phyloP scores from a whole-genome alignment of 768 basidiomycete genomes.

The Lentinula guzmanii region DNA sequence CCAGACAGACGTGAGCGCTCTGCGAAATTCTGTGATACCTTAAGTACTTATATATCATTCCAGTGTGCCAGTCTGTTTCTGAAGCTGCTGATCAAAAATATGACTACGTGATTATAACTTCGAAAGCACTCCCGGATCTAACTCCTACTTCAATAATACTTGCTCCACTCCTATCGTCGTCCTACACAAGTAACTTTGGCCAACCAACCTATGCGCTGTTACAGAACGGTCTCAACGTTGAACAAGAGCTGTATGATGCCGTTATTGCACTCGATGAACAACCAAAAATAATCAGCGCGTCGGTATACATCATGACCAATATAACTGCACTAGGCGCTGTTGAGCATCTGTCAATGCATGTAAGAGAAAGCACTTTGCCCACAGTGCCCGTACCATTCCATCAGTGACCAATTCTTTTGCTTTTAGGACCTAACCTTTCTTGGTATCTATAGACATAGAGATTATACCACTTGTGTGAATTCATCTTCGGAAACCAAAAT shows the following conservation, averaged over 20 bases:
- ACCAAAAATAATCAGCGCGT: conserved; percentile 4
- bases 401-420: background rate
- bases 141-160: conserved; percentile 6
- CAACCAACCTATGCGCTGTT: conserved; percentile 9
- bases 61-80: conserved; percentile 5
- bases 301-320: conserved; percentile 5
- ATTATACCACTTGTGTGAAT: conserved; percentile 20
- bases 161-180: background rate
- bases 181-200: background rate
- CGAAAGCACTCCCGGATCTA: conserved; percentile 8
- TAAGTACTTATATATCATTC: background rate
- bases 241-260: conserved; percentile 7
- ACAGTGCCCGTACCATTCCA: background rate
- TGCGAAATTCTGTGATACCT: background rate
- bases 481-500: conserved; percentile 18
- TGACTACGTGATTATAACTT: conserved; percentile 5
- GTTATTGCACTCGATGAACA: background rate
- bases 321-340: background rate
- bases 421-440: background rate
- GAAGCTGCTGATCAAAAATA: conserved; percentile 9
- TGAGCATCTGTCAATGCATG: background rate
- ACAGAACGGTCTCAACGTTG: conserved; percentile 8
- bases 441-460: conserved; percentile 3
- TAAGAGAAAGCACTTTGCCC: background rate
- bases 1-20: conserved; percentile 4